Percentiles rank a stretch among this genome's conserved stretches.
Conservation (phyloP, 2,329 filamentous ascomycete species). For the Uncinocarpus reesii region DNA sequence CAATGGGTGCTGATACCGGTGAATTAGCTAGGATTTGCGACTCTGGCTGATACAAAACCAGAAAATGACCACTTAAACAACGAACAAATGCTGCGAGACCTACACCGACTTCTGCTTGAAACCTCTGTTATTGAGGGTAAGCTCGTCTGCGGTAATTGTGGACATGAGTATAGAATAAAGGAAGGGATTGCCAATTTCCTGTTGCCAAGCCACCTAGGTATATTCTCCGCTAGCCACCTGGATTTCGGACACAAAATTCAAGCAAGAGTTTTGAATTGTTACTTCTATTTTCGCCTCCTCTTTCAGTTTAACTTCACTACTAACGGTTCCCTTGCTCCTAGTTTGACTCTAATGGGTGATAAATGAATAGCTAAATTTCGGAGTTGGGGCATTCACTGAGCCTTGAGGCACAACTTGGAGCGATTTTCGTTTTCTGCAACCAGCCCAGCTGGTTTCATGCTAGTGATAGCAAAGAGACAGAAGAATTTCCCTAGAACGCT, state of each 20-base stretch:
- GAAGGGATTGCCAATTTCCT: conserved; percentile 97
- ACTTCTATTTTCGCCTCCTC: background rate
- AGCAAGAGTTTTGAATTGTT: background rate
- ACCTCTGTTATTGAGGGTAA: conserved; percentile 83
- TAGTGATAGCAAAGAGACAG: no score
- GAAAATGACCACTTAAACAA: conserved; percentile 53
- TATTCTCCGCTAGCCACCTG: conserved; percentile 7
- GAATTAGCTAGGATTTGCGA: conserved; percentile 64
- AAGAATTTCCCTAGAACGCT: no score
- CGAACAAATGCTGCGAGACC: conserved; percentile 60
- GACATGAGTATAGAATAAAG: conserved; percentile 86
- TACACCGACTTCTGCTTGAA: conserved; percentile 76
- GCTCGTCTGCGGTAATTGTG: conserved; percentile 81
- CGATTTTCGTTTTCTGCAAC: no score
- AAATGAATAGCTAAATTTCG: no score
- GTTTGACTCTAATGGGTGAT: no score
- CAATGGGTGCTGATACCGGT: background rate
- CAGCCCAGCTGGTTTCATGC: no score
- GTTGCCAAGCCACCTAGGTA: conserved; percentile 75
- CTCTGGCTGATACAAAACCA: conserved; percentile 56
- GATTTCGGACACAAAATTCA: background rate
- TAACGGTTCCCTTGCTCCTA: background rate
- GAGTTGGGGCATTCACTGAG: no score
- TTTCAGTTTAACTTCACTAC: no score
- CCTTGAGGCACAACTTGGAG: no score